phyloP scores from a whole-genome alignment of 805 yeast species.

The Priceomyces carsonii region DNA sequence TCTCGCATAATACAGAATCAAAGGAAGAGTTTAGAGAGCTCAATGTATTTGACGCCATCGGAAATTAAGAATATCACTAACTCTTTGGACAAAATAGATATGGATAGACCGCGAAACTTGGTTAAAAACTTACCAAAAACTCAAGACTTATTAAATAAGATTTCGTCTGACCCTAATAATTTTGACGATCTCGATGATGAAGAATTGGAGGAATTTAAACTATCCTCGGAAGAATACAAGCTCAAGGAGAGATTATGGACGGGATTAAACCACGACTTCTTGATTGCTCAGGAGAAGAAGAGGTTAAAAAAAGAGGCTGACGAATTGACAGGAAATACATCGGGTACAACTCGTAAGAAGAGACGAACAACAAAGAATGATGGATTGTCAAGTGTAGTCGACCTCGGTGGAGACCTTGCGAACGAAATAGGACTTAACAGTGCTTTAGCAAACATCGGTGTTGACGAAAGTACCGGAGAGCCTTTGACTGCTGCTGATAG shows the following conservation, averaged over 20 bases:
- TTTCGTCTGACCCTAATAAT: conserved; percentile 61
- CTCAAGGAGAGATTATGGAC: conserved; percentile 87
- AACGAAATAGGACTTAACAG: conserved; percentile 28
- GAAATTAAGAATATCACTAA: conserved; percentile 16
- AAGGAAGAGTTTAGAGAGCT: conserved; percentile 16
- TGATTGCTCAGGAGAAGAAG: conserved; percentile 82
- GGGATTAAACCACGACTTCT: conserved; percentile 81
- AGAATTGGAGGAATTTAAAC: conserved; percentile 61
- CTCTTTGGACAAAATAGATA: conserved; percentile 17
- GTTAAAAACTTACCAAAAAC: conserved; percentile 58
- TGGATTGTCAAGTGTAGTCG: conserved; percentile 15
- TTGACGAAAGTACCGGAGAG: conserved; percentile 42
- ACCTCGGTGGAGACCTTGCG: conserved; percentile 20
- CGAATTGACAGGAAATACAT: conserved; percentile 72
- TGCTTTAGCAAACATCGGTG: conserved; percentile 40
- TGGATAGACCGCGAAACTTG: conserved; percentile 48
- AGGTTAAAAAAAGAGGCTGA: conserved; percentile 85
- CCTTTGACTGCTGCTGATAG: conserved; percentile 70
- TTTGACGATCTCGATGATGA: conserved; percentile 76
- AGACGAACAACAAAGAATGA: conserved; percentile 29
- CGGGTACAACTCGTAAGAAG: conserved; percentile 43
- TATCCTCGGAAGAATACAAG: conserved; percentile 68
- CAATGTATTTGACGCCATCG: conserved; percentile 22
- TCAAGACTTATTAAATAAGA: conserved; percentile 47
- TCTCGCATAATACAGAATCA: conserved; percentile 23